These are phyloP conservation scores for Hypocreales sp. DNA, from an alignment of 2,329 filamentous ascomycete genomes.

Conservation along the genomic window DNA sequence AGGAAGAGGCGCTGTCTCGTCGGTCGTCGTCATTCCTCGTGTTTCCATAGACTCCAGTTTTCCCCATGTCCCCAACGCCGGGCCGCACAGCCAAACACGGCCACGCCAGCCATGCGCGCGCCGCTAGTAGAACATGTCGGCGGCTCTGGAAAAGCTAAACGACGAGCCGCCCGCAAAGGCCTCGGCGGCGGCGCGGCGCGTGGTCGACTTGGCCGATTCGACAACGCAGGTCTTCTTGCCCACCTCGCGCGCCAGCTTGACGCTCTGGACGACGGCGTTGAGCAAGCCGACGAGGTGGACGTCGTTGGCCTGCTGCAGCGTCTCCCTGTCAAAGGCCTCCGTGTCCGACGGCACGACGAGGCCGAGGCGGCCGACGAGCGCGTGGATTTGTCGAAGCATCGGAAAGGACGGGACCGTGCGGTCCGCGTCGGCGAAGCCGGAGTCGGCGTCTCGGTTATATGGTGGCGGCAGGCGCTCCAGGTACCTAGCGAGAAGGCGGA, in stretches of 20 bases:
- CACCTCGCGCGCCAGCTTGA: slow-evolving; percentile 55
- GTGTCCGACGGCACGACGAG: slow-evolving; percentile 61
- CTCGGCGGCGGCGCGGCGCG: slow-evolving; percentile 5
- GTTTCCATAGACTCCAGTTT: too few species aligned
- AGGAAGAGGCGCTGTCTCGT: too few species aligned
- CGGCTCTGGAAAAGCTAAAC: slow-evolving; percentile 12
- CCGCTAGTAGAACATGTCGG: slow-evolving; percentile 17
- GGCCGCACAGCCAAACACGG: too few species aligned
- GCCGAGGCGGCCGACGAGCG: slow-evolving; percentile 68
- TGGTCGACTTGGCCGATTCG: slow-evolving; percentile 21
- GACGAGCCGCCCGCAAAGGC: slow-evolving; percentile 9
- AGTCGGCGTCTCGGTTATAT: slow-evolving; percentile 34
- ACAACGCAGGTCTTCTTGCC: slow-evolving; percentile 58
- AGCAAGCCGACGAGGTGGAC: slow-evolving; percentile 66
- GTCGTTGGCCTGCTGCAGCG: slow-evolving; percentile 67
- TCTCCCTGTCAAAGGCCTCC: slow-evolving; percentile 51
- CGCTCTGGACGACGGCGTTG: slow-evolving; percentile 56
- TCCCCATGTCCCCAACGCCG: too few species aligned
- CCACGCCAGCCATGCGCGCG: too few species aligned
- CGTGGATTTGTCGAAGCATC: slow-evolving; percentile 76
- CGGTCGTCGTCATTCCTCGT: too few species aligned
- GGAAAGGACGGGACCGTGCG: slow-evolving; percentile 42
- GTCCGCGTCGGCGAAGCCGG: slow-evolving; percentile 17
- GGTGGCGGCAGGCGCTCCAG: slow-evolving; percentile 56
- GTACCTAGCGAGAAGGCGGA: slow-evolving; percentile 61